phyloP scores from a whole-genome alignment of 169 alveolate genomes.

The Plasmodium falciparum region DNA sequence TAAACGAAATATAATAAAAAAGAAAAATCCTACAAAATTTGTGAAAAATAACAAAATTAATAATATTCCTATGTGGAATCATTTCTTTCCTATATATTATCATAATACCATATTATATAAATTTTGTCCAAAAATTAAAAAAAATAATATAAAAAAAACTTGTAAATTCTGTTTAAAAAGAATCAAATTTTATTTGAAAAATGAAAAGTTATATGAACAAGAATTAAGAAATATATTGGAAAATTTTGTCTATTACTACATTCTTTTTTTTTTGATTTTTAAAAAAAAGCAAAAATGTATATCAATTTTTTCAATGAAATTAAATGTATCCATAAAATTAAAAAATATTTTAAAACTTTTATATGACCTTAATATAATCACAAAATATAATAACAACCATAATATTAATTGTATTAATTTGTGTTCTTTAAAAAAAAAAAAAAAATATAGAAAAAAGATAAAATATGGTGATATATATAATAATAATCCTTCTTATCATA shows the following conservation, averaged over 20 bases:
- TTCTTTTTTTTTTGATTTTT: slow-evolving; percentile 55
- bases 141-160: background rate
- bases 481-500: too few species aligned
- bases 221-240: slow-evolving; percentile 34
- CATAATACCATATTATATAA: too few species aligned
- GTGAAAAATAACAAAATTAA: too few species aligned
- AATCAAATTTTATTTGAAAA: background rate
- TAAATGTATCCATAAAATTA: slow-evolving; percentile 34
- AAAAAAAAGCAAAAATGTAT: slow-evolving; percentile 20
- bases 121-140: too few species aligned
- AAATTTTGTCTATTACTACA: slow-evolving; percentile 51
- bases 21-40: too few species aligned
- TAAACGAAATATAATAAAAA: too few species aligned
- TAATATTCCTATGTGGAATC: too few species aligned
- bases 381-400: background rate
- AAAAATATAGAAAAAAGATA: background rate
- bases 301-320: slow-evolving; percentile 47
- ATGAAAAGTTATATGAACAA: background rate
- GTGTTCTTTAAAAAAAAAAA: slow-evolving; percentile 5
- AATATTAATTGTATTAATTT: slow-evolving; percentile 18
- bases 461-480: background rate
- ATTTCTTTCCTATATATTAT: too few species aligned
- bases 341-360: slow-evolving; percentile 43
- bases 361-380: slow-evolving; percentile 15
- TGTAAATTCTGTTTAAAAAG: slow-evolving; percentile 5